Evolutionary conservation across 2,329 filamentous ascomycete species (phyloP), one percentile per base, ranked within the genome.

Genomic region (Cladosporium sp.): DNA sequence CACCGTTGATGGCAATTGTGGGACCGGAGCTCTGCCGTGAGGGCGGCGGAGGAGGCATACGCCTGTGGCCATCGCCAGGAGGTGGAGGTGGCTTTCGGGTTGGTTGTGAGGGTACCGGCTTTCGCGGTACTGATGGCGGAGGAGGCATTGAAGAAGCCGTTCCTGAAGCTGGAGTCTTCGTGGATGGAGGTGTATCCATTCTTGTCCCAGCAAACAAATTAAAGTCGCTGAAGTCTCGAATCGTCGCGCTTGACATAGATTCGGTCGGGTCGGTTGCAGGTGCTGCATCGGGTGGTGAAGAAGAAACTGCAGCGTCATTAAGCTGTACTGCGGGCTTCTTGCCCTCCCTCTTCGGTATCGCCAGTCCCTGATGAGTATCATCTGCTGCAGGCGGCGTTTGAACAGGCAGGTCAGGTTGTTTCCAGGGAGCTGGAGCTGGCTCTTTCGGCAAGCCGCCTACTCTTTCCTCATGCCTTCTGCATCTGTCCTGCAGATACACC

Each of bases 401-500:
- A 45, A 49, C n/a, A 37, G 28, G 32, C 16, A 28, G 11, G 31
- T 45, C 44, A 11, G 45, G 22, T 33, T 35, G 35, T 35, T 16
- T 43, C n/a, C 22, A 14, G 31, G 43, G 18, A 33, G 28, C 2
- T 16, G 35, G n/a, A n/a, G 13, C 22, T 28, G 22, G n/a, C 11
- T 52, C 35, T n/a, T 18, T 38, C 19, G 18, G 32, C 11, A 37
- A 14, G 34, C 22, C 43, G 34, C 11, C 49, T 14, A 33, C 16
- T 11, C 42, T 18, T n/a, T 54, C 48, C 9, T 58, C 56, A 31
- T 57, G 50, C 32, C 54, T 53, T 43, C 55, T 56, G 54, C 64
- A 64, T 54, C 62, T 60, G n/a, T 56, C 55, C 46, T 68, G 61
- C 14, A 83, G 65, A 59, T 82, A 81, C 37, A 72, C 67, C 33